Percentiles rank a stretch among this genome's conserved stretches.
Conservation (phyloP, 768 basidiomycete species). For the Chalciporus pseudorubinellus region DNA sequence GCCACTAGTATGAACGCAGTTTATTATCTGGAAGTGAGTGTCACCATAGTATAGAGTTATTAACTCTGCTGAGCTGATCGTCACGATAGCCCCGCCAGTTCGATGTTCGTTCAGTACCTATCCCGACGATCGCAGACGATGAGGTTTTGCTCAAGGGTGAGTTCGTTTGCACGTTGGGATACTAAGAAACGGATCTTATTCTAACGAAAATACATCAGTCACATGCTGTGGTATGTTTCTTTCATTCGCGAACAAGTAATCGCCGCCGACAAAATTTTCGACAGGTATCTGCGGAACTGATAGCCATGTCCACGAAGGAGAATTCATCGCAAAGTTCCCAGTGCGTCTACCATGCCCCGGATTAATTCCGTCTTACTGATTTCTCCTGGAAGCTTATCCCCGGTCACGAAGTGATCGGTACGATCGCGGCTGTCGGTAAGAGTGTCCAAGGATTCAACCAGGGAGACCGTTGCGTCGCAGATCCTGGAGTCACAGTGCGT, state of each 20-base stretch:
- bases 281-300: conserved; percentile 57
- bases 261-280: not conserved
- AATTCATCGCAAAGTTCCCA: conserved; percentile 61
- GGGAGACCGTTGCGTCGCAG: conserved; percentile 81
- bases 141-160: conserved; percentile 60
- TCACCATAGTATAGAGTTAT: too few relatives aligned
- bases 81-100: conserved; percentile 45
- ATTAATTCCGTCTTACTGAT: not conserved
- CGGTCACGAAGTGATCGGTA: conserved; percentile 69
- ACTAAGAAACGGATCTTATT: not conserved
- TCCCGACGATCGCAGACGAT: conserved; percentile 51
- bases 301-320: conserved; percentile 55
- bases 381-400: conserved; percentile 51
- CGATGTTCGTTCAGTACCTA: conserved; percentile 48
- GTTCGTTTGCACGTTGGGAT: not conserved
- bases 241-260: not conserved
- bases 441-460: conserved; percentile 67
- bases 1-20: conserved; percentile 52
- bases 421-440: conserved; percentile 67
- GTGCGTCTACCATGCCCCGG: conserved; percentile 6
- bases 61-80: not conserved
- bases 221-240: conserved; percentile 36
- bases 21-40: conserved; percentile 42
- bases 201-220: conserved; percentile 25
- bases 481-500: conserved; percentile 66